phyloP scores from a whole-genome alignment of 108 stramenopile species.

The Aurantiochytrium sp. region DNA sequence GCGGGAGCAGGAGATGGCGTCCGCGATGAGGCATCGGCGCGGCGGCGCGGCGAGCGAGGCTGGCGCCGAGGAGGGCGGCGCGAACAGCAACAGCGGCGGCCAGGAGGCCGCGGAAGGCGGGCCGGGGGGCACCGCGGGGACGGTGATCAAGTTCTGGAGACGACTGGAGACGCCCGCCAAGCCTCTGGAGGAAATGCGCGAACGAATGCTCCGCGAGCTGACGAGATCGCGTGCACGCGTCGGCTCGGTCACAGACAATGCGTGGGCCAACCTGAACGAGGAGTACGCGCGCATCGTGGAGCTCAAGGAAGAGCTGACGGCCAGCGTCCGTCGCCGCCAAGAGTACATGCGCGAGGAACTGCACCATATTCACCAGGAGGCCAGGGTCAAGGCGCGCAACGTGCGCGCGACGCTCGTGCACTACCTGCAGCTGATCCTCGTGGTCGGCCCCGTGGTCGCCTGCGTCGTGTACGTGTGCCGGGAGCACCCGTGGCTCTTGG shows the following conservation, averaged over 20 bases:
- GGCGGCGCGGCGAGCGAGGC: no score
- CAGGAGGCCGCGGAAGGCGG: no score
- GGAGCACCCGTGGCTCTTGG: neutral
- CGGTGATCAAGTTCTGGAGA: neutral
- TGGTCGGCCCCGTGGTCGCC: neutral
- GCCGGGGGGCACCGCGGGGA: neutral
- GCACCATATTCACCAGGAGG: neutral
- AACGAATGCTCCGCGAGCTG: neutral
- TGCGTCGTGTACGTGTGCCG: neutral
- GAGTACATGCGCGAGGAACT: neutral
- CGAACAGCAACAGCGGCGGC: no score
- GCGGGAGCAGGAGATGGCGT: no score
- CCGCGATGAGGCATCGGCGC: no score
- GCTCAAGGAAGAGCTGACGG: neutral
- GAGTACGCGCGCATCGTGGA: neutral
- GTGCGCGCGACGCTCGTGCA: constrained; percentile 40
- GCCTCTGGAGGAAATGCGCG: neutral
- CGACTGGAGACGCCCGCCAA: no score
- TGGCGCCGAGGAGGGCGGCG: no score
- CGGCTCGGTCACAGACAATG: neutral
- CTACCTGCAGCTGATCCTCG: constrained; percentile 26
- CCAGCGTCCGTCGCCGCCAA: neutral
- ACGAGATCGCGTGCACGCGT: neutral
- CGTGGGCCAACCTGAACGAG: neutral
- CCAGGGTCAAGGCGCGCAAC: constrained; percentile 34